phyloP scores from a whole-genome alignment of 805 yeast genomes.

The Millerago galiae region DNA sequence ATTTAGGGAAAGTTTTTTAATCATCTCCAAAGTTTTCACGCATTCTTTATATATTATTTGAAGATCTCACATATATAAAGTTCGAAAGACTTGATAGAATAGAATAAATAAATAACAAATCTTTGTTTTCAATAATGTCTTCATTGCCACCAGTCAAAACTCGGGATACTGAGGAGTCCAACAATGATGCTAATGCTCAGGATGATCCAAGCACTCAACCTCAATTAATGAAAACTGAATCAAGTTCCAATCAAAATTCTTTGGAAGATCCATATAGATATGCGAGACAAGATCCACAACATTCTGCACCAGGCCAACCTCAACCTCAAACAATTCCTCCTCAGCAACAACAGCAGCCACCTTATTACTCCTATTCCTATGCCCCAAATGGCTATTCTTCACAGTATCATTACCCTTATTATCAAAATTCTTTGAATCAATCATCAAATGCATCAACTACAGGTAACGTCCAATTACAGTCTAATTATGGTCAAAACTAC shows the following conservation, averaged over 20 bases:
- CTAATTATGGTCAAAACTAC: conserved; percentile 17
- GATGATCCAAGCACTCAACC: neutral
- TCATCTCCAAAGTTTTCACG: too few species aligned
- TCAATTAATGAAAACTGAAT: conserved; percentile 1
- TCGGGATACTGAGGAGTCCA: neutral
- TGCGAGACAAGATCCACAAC: conserved; percentile 3
- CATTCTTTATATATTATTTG: too few species aligned
- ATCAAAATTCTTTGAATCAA: conserved; percentile 9
- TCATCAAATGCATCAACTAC: neutral
- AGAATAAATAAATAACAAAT: too few species aligned
- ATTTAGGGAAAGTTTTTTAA: too few species aligned
- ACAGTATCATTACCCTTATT: conserved; percentile 21
- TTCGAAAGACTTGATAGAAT: too few species aligned
- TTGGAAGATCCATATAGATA: conserved; percentile 11
- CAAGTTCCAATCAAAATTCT: conserved; percentile 1
- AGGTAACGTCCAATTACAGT: conserved; percentile 4
- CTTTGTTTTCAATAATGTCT: neutral
- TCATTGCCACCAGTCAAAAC: neutral
- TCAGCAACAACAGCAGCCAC: conserved; percentile 9
- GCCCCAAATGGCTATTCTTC: conserved; percentile 13
- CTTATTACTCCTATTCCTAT: conserved; percentile 10
- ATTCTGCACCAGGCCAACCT: conserved; percentile 1
- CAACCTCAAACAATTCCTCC: conserved; percentile 1
- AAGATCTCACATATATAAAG: too few species aligned
- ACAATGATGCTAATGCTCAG: neutral